Percentiles rank a stretch among this genome's conserved stretches.
Conservation (phyloP, 495 filamentous ascomycete species). For the Podospora sp. region DNA sequence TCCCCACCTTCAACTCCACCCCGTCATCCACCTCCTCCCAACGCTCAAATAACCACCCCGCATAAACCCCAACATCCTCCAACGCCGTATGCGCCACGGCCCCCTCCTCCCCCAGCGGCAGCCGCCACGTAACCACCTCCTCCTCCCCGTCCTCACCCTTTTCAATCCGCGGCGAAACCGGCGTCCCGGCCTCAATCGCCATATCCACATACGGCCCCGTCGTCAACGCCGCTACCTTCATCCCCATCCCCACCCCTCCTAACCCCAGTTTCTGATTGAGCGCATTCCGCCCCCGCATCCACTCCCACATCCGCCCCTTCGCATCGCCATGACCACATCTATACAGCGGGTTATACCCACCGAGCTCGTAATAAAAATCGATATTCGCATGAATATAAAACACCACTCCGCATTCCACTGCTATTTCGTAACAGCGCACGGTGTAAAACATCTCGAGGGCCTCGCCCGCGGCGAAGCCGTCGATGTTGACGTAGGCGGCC, state of each 20-base stretch:
- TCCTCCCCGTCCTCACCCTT: slow-evolving; percentile 42
- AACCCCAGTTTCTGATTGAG: slow-evolving; percentile 40
- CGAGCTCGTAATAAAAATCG: slow-evolving; percentile 51
- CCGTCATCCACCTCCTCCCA: slow-evolving; percentile 49
- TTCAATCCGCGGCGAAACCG: slow-evolving; percentile 43
- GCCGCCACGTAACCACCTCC: slow-evolving; percentile 47
- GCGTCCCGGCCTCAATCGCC: slow-evolving; percentile 40
- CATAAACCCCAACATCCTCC: slow-evolving; percentile 57
- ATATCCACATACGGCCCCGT: slow-evolving; percentile 60
- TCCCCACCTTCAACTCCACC: slow-evolving; percentile 54
- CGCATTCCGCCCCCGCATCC: slow-evolving; percentile 38
- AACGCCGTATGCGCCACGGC: slow-evolving; percentile 51
- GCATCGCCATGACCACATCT: slow-evolving; percentile 57
- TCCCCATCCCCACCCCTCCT: slow-evolving; percentile 37
- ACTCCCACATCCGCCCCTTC: slow-evolving; percentile 57
- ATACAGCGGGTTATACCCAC: slow-evolving; percentile 49
- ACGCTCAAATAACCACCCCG: slow-evolving; percentile 60
- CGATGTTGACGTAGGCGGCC: slow-evolving; percentile 57
- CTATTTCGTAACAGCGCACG: slow-evolving; percentile 58
- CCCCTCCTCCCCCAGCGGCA: slow-evolving; percentile 46
- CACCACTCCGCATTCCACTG: slow-evolving; percentile 51
- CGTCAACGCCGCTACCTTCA: slow-evolving; percentile 55
- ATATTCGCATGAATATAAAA: slow-evolving; percentile 57
- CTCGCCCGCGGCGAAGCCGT: slow-evolving; percentile 57
- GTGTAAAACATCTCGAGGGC: slow-evolving; percentile 59